phyloP scores from a whole-genome alignment of 2,329 filamentous ascomycete species.

The Botrytis aclada region DNA sequence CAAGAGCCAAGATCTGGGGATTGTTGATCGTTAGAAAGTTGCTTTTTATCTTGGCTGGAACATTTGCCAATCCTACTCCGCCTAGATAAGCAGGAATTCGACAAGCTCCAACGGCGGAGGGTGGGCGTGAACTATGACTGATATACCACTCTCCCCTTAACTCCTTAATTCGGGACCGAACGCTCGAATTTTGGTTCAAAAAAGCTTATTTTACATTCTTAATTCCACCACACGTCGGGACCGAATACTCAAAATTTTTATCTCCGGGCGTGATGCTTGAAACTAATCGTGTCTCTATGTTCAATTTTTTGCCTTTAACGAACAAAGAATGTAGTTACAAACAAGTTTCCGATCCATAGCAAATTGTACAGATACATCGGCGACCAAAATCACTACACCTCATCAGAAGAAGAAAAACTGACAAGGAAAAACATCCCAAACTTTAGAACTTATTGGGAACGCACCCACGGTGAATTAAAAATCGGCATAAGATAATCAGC shows the following conservation, averaged over 20 bases:
- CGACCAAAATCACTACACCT: background rate
- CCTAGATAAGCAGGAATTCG: background rate
- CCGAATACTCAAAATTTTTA: background rate
- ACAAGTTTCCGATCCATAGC: too few relatives aligned
- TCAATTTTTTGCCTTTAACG: background rate
- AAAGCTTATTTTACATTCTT: background rate
- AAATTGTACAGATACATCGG: background rate
- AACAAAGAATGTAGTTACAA: background rate
- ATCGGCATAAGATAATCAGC: background rate
- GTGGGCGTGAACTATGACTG: background rate
- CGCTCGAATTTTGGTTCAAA: background rate
- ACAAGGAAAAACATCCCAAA: background rate
- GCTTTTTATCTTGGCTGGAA: background rate
- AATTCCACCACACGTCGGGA: background rate
- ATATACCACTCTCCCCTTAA: background rate
- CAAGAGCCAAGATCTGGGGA: slow-evolving; percentile 9
- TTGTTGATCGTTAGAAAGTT: background rate
- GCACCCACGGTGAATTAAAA: background rate
- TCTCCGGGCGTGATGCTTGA: background rate
- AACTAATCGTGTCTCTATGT: background rate
- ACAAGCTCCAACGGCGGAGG: background rate
- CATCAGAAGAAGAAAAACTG: background rate
- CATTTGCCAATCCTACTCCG: background rate
- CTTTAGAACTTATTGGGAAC: background rate
- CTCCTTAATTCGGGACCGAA: background rate